These are phyloP conservation scores for Populus simonii DNA, from an alignment of 345 rosid species.

Conservation along the genomic window DNA sequence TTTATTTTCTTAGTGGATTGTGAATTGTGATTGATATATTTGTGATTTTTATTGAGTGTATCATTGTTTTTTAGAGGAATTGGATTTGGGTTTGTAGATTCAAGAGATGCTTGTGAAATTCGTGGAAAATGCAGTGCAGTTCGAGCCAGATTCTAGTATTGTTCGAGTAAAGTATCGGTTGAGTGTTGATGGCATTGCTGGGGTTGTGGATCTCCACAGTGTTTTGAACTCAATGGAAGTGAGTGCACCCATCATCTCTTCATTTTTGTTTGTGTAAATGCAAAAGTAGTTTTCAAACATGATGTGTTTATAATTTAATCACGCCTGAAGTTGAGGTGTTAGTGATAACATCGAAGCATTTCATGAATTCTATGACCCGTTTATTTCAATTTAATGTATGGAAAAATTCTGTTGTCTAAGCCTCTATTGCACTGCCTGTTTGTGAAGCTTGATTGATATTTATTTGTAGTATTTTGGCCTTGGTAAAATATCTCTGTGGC, in stretches of 20 bases:
- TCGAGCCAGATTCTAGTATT: constrained; percentile 49
- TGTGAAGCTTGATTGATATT: neutral
- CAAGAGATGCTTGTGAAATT: constrained; percentile 75
- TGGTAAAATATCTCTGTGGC: neutral
- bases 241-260: constrained; percentile 21
- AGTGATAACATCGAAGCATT: no score
- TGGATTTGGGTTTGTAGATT: constrained; percentile 79
- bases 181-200: constrained; percentile 42
- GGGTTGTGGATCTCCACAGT: constrained; percentile 50
- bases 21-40: constrained; percentile 23
- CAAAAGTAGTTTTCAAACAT: no score
- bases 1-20: constrained; percentile 13
- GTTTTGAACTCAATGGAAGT: constrained; percentile 89
- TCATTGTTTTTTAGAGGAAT: constrained; percentile 53
- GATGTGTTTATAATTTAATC: no score
- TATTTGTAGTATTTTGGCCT: neutral
- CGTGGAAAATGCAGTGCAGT: constrained; percentile 67
- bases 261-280: neutral
- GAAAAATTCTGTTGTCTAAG: neutral
- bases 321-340: neutral
- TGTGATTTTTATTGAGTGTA: constrained; percentile 42
- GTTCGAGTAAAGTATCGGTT: constrained; percentile 53
- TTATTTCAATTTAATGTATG: neutral
- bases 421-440: neutral
- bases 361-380: neutral